These are phyloP conservation scores for Ogataea corticis DNA, from an alignment of 805 yeast species.

Conservation along the genomic window DNA sequence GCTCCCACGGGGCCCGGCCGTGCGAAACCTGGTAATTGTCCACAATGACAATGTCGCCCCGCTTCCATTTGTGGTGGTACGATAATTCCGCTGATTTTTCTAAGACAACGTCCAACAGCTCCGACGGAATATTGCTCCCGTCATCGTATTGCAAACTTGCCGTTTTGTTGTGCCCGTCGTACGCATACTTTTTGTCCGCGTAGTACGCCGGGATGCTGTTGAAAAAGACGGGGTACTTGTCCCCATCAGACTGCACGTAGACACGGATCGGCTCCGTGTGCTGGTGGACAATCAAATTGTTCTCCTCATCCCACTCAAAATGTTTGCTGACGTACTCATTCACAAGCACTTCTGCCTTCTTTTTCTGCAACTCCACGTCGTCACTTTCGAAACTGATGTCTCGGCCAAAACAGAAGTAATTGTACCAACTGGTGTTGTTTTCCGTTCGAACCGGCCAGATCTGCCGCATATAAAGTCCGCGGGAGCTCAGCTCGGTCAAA, in stretches of 20 bases:
- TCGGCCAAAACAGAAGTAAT: slow-evolving; percentile 34
- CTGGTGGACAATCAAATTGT: slow-evolving; percentile 32
- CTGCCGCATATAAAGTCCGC: slow-evolving; percentile 32
- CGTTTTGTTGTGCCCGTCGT: slow-evolving; percentile 11
- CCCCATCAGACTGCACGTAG: slow-evolving; percentile 21
- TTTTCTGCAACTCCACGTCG: slow-evolving; percentile 26
- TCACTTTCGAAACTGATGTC: slow-evolving; percentile 27
- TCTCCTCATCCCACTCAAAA: slow-evolving; percentile 29
- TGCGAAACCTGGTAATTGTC: slow-evolving; percentile 39
- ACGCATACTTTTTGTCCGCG: slow-evolving; percentile 14
- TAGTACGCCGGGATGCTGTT: slow-evolving; percentile 30
- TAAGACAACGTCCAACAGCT: slow-evolving; percentile 21
- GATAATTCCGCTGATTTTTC: slow-evolving; percentile 23
- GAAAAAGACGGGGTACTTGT: slow-evolving; percentile 25
- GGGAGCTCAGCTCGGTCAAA: slow-evolving; percentile 21
- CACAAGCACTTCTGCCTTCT: slow-evolving; percentile 29
- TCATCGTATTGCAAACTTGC: slow-evolving; percentile 23
- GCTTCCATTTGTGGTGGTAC: slow-evolving; percentile 34
- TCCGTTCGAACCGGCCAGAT: slow-evolving; percentile 27
- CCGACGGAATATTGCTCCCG: slow-evolving; percentile 19
- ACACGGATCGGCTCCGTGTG: slow-evolving; percentile 26
- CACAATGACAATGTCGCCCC: slow-evolving; percentile 37
- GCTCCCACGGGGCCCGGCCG: slow-evolving; percentile 35
- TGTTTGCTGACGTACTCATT: slow-evolving; percentile 26
- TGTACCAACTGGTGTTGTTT: slow-evolving; percentile 30